phyloP scores from a whole-genome alignment of 177 flowering plant species.

The Vitis hybrid region DNA sequence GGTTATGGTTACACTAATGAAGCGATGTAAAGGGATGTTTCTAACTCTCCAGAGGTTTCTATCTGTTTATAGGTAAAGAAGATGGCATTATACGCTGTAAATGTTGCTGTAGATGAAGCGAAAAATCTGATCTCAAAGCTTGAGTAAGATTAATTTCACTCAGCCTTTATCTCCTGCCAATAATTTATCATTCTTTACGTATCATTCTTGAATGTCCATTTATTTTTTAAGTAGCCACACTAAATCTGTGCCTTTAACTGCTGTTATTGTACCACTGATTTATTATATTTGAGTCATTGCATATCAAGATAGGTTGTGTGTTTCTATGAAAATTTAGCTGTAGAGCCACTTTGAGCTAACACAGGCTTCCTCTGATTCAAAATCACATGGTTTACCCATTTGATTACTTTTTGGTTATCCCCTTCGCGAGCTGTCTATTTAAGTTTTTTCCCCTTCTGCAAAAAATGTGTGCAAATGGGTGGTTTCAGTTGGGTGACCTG shows the following conservation, averaged over 20 bases:
- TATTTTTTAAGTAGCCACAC: no score
- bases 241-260: background rate
- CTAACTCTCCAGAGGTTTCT: background rate
- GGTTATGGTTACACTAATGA: no score
- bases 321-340: background rate
- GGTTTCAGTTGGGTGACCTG: no score
- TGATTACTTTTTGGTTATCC: no score
- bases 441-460: no score
- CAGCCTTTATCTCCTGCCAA: background rate
- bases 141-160: constrained; percentile 29
- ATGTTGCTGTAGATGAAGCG: constrained; percentile 51
- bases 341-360: no score
- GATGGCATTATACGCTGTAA: constrained; percentile 66
- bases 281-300: no score
- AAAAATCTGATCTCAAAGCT: constrained; percentile 31
- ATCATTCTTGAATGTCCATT: background rate
- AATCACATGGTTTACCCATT: no score
- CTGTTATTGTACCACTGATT: background rate
- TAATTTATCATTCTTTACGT: background rate
- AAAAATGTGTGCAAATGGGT: no score
- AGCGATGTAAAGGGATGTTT: background rate
- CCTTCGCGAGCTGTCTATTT: no score
- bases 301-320: background rate
- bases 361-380: no score
- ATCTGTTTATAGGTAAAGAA: constrained; percentile 61